Evolutionary conservation across 2,329 filamentous ascomycete genomes (phyloP).

Genomic region (Delphinella strobiligena): DNA sequence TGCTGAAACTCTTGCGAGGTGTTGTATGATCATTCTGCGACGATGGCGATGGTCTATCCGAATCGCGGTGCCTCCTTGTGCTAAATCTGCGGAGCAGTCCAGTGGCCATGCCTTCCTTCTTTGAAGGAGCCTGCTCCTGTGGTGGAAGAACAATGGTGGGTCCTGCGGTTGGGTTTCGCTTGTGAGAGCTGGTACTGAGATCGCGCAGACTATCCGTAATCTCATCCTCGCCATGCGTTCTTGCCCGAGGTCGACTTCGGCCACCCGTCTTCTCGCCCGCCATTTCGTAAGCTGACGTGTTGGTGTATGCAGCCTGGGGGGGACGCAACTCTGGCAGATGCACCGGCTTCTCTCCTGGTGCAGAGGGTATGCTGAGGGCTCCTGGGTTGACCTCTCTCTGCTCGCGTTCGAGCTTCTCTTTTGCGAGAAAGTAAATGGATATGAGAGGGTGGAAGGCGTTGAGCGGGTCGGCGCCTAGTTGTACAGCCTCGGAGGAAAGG

Average conservation of each 20-base stretch:
- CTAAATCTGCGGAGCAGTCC: conserved; percentile 82
- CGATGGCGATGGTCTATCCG: conserved; percentile 49
- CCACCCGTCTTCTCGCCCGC: conserved; percentile 80
- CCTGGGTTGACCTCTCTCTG: conserved; percentile 46
- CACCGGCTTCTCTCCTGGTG: conserved; percentile 44
- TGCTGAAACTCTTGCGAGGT: conserved; percentile 80
- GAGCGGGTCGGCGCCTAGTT: conserved; percentile 71
- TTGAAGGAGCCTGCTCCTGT: conserved; percentile 40
- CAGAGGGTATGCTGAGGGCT: conserved; percentile 43
- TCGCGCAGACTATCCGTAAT: conserved; percentile 61
- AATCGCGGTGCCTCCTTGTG: conserved; percentile 65
- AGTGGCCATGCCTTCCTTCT: conserved; percentile 78
- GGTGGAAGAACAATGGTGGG: conserved; percentile 31
- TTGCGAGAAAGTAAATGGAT: conserved; percentile 92
- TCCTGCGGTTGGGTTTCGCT: conserved; percentile 41
- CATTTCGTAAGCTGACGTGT: conserved; percentile 73
- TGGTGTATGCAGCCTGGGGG: conserved; percentile 82
- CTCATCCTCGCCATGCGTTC: conserved; percentile 93
- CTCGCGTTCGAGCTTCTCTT: conserved; percentile 83
- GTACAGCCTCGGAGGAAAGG: conserved; percentile 75
- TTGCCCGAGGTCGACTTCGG: conserved; percentile 68
- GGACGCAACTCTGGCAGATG: conserved; percentile 64
- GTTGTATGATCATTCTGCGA: conserved; percentile 56
- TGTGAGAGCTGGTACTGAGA: conserved; percentile 42
- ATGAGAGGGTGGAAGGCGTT: conserved; percentile 89